Base-by-base conservation (phyloP, 345 rosid species). In the Heritiera fomes region DNA sequence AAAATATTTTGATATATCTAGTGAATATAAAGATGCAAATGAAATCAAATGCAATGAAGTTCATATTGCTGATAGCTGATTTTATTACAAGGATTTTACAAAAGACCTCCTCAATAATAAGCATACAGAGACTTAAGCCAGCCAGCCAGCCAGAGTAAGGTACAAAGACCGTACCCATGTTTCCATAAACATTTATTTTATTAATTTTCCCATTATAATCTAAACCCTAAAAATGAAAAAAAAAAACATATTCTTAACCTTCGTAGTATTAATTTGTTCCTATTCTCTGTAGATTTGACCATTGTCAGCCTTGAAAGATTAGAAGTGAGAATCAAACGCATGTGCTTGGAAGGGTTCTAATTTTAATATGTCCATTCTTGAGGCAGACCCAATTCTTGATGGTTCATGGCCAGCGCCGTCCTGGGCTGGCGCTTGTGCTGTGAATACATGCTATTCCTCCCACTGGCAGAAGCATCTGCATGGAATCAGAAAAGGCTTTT, bases 361-460 rank as follows among this genome's bases (percentile, higher is more conserved):
- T 14, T n/a, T 76, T 78, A 94, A 72, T 93, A 94, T 7, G 94
- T 87, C 97, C 98, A 91, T 80, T 94, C 98, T 7, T 88, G 92
- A 45, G 97, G 98, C 46, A 94, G 84, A 77, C 73, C 82, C 13
- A 86, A 73, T 34, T 89, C 97, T 81, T 82, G 85, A 59, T 86
- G 83, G 53, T 85, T 86, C 73, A 72, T 70, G 34, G 78, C 83
- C 75, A 90, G 86, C 80, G 50, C 87, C 75, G 82, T 23, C 84
- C 15, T 38, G 15, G 80, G 13, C 49, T 80, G 87, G 81, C 80
- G 73, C 62, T 84, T 84, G 61, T 82, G 86, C 80, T 83, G 81
- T 77, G 85, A 73, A 78, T 80, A 70, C 75, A 82, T 80, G 77
- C 50, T 55, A 55, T 62, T 76, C 71, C 81, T 86, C 70, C 66